Evolutionary conservation across 139 green algal genomes (phyloP), one percentile per base, ranked within the genome.

Genomic region (Tetradesmus obliquus): DNA sequence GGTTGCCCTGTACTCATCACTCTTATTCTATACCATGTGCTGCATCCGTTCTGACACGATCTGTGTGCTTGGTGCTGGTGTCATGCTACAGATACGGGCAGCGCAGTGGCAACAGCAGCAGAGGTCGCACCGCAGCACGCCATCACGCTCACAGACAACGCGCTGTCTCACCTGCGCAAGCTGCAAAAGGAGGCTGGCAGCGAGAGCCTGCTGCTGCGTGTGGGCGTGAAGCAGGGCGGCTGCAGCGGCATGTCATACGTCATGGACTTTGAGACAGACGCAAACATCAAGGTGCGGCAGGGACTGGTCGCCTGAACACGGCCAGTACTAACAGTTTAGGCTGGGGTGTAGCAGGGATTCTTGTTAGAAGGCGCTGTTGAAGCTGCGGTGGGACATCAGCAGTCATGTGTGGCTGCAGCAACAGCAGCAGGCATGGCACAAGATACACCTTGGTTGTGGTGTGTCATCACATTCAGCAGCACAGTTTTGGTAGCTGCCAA

Each of bases 251-350:
- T 98, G 95, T 96, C 91, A 22, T 99, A 99, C 89, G 57, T 93
- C 1, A 98, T 99, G 97, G 97, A 99, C 79, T 99, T 99, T 93
- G 97, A 98, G 74, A 79, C 96, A 4, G 60, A 91, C 8, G 91
- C 88, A 12, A 97, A 98, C 54, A 84, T 99, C 20, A 90, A 88
- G 55, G 82, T 87, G 66, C n/a, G 5, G 94, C 95, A 9, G 57
- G 51, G 94, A 97, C 83, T 66, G 57, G 7, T 66, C 8, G 57
- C 8, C 32, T 45, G 32, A 45, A 45, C 32, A 45, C 32, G 32
- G 32, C 32, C 32, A 45, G 32, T 45, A 45, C 32, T 45, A 45
- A 45, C 32, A 45, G 32, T 45, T 45, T 45, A 45, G 32, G 32
- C 32, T 45, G 32, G 32, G 32, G 32, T 45, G 32, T 45, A 45